Evolutionary conservation across 192 early-diverging fungal species (phyloP), one percentile per base, ranked within the genome.

Genomic region (Borealophlyctis nickersoniae): DNA sequence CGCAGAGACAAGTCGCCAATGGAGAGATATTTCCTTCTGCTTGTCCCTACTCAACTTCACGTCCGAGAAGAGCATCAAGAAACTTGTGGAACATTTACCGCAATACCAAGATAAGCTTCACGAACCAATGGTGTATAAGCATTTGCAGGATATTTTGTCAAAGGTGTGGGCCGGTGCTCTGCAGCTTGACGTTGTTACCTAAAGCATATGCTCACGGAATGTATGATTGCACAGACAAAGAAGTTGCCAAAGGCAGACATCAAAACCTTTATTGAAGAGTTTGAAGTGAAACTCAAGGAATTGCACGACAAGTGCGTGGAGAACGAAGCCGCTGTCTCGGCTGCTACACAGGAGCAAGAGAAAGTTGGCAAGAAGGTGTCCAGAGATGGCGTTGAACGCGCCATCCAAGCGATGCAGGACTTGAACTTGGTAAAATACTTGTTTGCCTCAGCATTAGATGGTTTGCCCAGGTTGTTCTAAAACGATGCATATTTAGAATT

Each of bases 11-110:
- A 80, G 71, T 58, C 78, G 93, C 26, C 80, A 88, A 66, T 98
- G 93, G 90, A 81, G 93, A 36, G 96, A 98, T 71, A 93, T 98
- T 73, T 85, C 92, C 0, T 95, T 81, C 73, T 97, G 95, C 76
- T 73, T 99, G 54, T 89, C 92, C 9, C 72, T 96, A 56, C 70
- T 99, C 53, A 90, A 91, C 0, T 95, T 88, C 78, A 88, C 90
- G 60, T 85, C 84, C 2, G 96, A 96, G 63, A 90, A 87, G 67
- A 91, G 86, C 49, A 81, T 94, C 53, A 90, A 87, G 58, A 88
- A 90, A 59, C 72, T 99, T 22, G 48, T 93, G 27, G 97, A 98
- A 34, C 82, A 81, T 19, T 79, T 96, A 52, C 87, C 90, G 3
- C 67, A 83, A 48, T 99, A 94, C 73, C 87, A 91, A 62, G 91